Evolutionary conservation across 345 rosid species (phyloP).

Genomic region (Hibiscus mutabilis): DNA sequence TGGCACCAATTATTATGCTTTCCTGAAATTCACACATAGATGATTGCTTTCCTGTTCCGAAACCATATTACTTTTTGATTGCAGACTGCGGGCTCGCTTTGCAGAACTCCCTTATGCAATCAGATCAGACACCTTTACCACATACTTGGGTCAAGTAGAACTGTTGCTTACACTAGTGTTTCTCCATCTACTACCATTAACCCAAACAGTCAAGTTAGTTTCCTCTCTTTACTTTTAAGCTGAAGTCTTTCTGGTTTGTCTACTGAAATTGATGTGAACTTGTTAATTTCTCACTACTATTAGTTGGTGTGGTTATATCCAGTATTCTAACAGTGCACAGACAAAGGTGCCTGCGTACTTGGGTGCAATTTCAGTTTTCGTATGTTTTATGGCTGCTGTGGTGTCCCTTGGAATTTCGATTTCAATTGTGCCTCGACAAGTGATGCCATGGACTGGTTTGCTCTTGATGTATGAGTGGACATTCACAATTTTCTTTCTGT

Average conservation of each 20-base stretch:
- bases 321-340: conserved; percentile 27
- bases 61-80: conserved; percentile 9
- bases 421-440: conserved; percentile 72
- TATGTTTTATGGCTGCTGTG: conserved; percentile 45
- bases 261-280: not conserved
- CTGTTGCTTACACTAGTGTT: conserved; percentile 49
- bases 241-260: not conserved
- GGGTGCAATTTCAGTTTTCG: conserved; percentile 52
- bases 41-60: not conserved
- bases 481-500: conserved; percentile 53
- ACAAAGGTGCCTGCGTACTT: conserved; percentile 45
- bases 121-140: conserved; percentile 56
- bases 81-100: conserved; percentile 53
- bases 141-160: conserved; percentile 49
- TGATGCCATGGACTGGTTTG: conserved; percentile 94
- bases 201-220: conserved; percentile 49
- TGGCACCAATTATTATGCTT: not conserved
- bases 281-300: not conserved
- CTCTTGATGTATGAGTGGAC: conserved; percentile 84
- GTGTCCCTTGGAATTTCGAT: conserved; percentile 58
- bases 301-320: conserved; percentile 17
- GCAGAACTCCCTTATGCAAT: conserved; percentile 55
- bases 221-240: not conserved
- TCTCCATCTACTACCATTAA: conserved; percentile 42
- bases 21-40: not conserved